Base-by-base conservation (phyloP, 257 asterid species). In the Nicotiana tomentosiformis region DNA sequence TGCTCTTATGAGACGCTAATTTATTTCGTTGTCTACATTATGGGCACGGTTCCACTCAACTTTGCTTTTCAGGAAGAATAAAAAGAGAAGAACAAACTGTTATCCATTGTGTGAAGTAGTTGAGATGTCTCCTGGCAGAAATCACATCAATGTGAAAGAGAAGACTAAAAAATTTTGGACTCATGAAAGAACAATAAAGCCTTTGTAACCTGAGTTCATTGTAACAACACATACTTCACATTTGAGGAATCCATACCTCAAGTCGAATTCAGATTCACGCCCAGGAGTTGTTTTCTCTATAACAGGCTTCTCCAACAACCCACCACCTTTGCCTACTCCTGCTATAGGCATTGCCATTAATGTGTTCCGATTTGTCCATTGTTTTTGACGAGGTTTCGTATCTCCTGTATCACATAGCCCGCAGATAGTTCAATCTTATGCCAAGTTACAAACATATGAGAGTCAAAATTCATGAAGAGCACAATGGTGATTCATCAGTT, bases 251-350 rank as follows among this genome's bases (percentile, higher is more conserved):
- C 46, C 89, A 85, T 88, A 95, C 99, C 97, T 96, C 90, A 96
- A 88, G 86, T 96, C 96, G 83, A 94, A 94, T 89, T 96, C 99
- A 66, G 97, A 96, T 85, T 96, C 97, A 82, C 98, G 97, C 51
- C 96, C 97, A 9, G 98, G 97, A 83, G 92, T 84, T 46, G 97
- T 90, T 90, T 90, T 94, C 86, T 96, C 99, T 67, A 92, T 93
- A 61, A 93, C 90, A 17, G 98, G 99, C 86, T 91, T 92, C 3
- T 96, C 99, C 89, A 96, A 85, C 87, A 96, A 84, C 29, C 99
- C 99, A 33, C 95, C 95, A 53, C 99, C 97, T 91, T 89, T 92
- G 62, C 96, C 98, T 76, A 77, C 77, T 83, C 90, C 97, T 81
- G 88, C 87, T 77, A 87, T 83, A 35, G 90, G 93, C 91, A 90